Percentiles rank a stretch among this genome's conserved stretches.
These are phyloP conservation scores for Podospora appendiculata DNA, from an alignment of 495 filamentous ascomycete genomes.

Conservation along the genomic window DNA sequence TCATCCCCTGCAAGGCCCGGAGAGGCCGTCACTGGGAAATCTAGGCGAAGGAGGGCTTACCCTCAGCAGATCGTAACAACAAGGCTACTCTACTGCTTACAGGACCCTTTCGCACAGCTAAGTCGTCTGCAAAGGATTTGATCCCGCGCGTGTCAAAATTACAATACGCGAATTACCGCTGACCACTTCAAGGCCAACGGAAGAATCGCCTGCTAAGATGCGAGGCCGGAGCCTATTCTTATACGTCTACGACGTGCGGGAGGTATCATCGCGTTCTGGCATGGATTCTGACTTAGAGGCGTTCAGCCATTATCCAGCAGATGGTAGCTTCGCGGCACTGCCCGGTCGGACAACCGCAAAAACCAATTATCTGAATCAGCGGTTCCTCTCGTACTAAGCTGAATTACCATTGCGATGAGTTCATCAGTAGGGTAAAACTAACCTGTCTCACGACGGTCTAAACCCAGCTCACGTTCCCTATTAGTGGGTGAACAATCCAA, in stretches of 20 bases:
- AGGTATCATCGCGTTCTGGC: constrained; percentile 52
- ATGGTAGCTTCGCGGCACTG: no score
- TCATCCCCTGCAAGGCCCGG: neutral
- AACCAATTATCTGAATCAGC: no score
- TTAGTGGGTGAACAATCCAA: no score
- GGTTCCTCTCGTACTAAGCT: no score
- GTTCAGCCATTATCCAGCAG: constrained; percentile 64
- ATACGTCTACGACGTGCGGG: constrained; percentile 57
- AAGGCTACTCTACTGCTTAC: constrained; percentile 58
- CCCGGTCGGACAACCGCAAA: no score
- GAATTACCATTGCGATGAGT: no score
- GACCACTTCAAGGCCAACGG: constrained; percentile 16
- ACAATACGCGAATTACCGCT: constrained; percentile 40
- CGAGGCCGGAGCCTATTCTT: constrained; percentile 54
- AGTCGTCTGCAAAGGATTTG: constrained; percentile 60
- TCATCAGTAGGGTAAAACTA: no score
- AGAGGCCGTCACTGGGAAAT: constrained; percentile 27
- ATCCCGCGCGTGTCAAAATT: constrained; percentile 55
- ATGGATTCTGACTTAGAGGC: constrained; percentile 64
- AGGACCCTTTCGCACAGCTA: constrained; percentile 49
- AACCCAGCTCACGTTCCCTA: no score
- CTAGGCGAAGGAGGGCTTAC: constrained; percentile 48
- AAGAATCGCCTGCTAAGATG: constrained; percentile 40
- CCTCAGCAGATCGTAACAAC: constrained; percentile 58
- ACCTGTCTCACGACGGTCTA: no score